Evolutionary conservation across 306 rosid species (phyloP), one percentile per base, ranked within the genome.

Genomic region (Morella rubra): DNA sequence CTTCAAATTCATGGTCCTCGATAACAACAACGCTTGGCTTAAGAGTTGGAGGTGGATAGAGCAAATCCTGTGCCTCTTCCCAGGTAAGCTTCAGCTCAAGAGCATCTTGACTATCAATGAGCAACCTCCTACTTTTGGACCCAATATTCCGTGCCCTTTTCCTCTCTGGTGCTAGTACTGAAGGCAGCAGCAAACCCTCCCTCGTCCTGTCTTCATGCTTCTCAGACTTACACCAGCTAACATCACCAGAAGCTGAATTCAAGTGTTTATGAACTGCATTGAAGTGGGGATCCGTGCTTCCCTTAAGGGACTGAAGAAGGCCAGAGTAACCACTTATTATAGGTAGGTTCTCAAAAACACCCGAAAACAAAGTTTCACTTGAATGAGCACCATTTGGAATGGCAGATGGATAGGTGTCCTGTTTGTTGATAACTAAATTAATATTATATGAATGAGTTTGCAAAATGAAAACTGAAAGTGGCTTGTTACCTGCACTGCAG

Each of bases 21-120:
- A 95, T 85, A 79, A 88, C 81, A 62, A 92, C 90, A 62, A 89
- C 87, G 89, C 93, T 95, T 62, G 99, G 99, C 83, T 88, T 87
- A 84, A 83, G 87, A 79, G 93, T 72, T 44, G 96, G 97, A 46
- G 98, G 97, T 54, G 99, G 97, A 81, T 93, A 87, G 46, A 95
- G 97, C 89, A 95, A 78, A 87, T 95, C 99, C 80, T 95, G 99
- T 64, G 96, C 96, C 85, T 95, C 97, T 76, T 92, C 97, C 99
- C 99, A 95, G 3, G 97, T 95, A 82, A 95, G 93, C 82, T 88
- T 89, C 79, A 95, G 85, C 84, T 95, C 97, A 79, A 92, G 83
- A 55, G 93, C 97, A 82, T 95, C 99, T 62, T 90, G 97, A 89
- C 92, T 88, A 82, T 95, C 99, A 81, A 95, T 91, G 84, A 88